These are phyloP conservation scores for Dictyostelium firmibasis DNA, from an alignment of 78 protist genomes.

Conservation along the genomic window DNA sequence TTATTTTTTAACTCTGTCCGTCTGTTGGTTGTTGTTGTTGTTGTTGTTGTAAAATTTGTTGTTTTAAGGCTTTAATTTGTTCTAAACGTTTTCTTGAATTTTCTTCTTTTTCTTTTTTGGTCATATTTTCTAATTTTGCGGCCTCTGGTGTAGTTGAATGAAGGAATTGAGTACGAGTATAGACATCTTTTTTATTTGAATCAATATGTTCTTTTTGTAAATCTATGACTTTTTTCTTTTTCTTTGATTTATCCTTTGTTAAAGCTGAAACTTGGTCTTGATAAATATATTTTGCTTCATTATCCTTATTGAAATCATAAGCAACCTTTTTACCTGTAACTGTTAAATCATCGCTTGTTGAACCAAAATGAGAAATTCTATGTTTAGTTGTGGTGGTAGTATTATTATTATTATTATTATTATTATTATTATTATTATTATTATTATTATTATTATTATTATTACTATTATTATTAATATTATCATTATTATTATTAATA, in stretches of 20 bases:
- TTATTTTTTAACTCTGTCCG: not conserved
- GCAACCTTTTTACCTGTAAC: conserved; percentile 13
- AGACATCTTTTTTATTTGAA: not conserved
- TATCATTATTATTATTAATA: not conserved
- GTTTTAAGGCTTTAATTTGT: conserved; percentile 9
- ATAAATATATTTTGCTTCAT: conserved; percentile 3
- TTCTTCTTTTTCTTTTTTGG: conserved; percentile 24
- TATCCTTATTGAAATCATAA: conserved; percentile 48
- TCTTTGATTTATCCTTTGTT: not conserved
- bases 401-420: not conserved
- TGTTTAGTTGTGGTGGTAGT: not conserved
- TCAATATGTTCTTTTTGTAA: conserved; percentile 7
- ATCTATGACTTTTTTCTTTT: not conserved
- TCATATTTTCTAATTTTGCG: not conserved
- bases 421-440: not conserved
- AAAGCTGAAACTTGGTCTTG: conserved; percentile 23
- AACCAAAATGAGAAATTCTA: not conserved
- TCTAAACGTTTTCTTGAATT: conserved; percentile 17
- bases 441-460: not conserved
- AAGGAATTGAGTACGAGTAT: conserved; percentile 15
- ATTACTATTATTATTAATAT: not conserved
- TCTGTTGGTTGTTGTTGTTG: not conserved
- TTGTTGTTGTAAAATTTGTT: conserved; percentile 26
- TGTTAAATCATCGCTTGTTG: not conserved
- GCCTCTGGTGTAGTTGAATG: not conserved